Evolutionary conservation across 257 asterid genomes (phyloP).

Genomic region (Solanum etuberosum): DNA sequence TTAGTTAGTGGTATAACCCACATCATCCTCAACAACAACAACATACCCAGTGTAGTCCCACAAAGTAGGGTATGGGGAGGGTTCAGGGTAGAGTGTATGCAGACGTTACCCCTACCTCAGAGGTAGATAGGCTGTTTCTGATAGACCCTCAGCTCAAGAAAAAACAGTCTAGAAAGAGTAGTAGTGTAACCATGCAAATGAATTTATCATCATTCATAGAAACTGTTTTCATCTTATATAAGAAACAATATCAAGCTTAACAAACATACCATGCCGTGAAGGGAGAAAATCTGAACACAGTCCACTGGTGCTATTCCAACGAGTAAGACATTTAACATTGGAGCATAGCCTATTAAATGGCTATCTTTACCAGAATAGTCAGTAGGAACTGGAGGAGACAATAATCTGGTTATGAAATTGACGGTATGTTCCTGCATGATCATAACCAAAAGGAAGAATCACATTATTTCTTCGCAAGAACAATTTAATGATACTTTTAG

Average conservation of each 20-base stretch:
- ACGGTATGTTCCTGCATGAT: slow-evolving; percentile 75
- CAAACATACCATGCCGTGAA: slow-evolving; percentile 79
- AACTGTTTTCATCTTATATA: not conserved
- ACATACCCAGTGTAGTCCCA: not conserved
- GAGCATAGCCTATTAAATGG: slow-evolving; percentile 79
- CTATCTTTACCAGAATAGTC: slow-evolving; percentile 52
- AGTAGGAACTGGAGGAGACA: slow-evolving; percentile 76
- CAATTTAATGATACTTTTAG: not conserved
- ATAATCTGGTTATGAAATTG: slow-evolving; percentile 68
- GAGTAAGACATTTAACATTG: slow-evolving; percentile 79
- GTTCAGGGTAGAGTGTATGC: not conserved
- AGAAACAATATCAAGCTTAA: not conserved
- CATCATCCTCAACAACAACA: not conserved
- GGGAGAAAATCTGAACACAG: slow-evolving; percentile 86
- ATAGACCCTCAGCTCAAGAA: not conserved
- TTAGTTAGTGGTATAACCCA: not conserved
- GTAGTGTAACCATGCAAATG: not conserved
- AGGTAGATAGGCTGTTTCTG: not conserved
- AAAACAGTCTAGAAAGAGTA: not conserved
- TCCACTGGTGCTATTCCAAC: slow-evolving; percentile 93
- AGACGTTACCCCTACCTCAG: not conserved
- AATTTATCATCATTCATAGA: not conserved
- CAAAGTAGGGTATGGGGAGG: not conserved
- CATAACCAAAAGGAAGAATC: slow-evolving; percentile 6
- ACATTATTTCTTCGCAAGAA: not conserved